Percentiles rank a stretch among this genome's conserved stretches.
Evolutionary conservation across 2,329 filamentous ascomycete genomes (phyloP).

Genomic region (Trichoderma sp.): DNA sequence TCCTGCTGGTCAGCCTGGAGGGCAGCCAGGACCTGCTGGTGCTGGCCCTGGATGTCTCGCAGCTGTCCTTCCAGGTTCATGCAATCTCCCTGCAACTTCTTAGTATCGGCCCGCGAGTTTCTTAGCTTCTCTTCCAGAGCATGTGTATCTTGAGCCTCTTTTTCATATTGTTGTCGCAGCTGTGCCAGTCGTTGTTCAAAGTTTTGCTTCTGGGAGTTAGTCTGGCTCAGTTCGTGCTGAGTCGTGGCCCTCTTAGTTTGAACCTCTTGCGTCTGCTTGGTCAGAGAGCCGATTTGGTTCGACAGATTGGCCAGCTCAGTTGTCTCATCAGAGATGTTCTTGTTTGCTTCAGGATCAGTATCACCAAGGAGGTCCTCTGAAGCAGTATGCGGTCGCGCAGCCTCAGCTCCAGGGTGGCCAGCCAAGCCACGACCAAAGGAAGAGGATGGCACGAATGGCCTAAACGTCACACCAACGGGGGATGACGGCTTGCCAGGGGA

Average conservation of each 20-base stretch:
- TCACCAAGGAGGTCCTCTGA: constrained; percentile 90
- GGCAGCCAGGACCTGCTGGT: constrained; percentile 71
- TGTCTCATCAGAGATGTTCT: constrained; percentile 84
- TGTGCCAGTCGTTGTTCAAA: constrained; percentile 88
- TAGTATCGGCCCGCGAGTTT: constrained; percentile 74
- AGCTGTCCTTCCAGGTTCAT: constrained; percentile 79
- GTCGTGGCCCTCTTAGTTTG: constrained; percentile 77
- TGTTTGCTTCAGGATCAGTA: constrained; percentile 83
- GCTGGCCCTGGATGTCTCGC: constrained; percentile 79
- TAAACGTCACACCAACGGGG: constrained; percentile 62
- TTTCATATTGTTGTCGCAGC: constrained; percentile 85
- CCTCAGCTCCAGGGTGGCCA: constrained; percentile 57
- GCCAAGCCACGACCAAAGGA: constrained; percentile 85
- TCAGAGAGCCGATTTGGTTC: constrained; percentile 88
- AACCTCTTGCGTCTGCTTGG: constrained; percentile 92
- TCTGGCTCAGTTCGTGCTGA: constrained; percentile 80
- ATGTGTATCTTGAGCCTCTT: constrained; percentile 85
- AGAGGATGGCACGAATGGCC: constrained; percentile 89
- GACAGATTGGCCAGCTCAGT: constrained; percentile 93
- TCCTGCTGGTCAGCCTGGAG: constrained; percentile 88
- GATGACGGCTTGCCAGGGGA: constrained; percentile 48
- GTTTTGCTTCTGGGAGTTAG: constrained; percentile 84
- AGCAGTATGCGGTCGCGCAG: constrained; percentile 42
- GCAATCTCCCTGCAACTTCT: constrained; percentile 81
- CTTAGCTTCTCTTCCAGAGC: constrained; percentile 81